Conservation (phyloP, 129 eudicot species). For the Flaveria robusta region DNA sequence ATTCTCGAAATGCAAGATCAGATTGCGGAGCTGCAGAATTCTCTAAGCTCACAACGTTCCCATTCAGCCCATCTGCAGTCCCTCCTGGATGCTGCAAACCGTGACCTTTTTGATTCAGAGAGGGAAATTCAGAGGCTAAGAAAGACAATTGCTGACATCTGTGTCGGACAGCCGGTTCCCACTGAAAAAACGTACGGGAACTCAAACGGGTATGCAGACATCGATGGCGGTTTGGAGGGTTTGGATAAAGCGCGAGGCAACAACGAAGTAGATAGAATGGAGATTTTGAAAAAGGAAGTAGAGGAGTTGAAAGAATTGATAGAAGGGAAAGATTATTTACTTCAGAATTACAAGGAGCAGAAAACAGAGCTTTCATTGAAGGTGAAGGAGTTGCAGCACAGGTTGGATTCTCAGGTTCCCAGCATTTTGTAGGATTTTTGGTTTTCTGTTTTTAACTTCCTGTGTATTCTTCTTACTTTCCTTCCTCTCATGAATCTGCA, state of each 20-base stretch:
- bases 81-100: conserved; percentile 66
- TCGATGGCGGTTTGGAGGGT: conserved; percentile 42
- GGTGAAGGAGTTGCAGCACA: conserved; percentile 78
- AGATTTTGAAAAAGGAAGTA: conserved; percentile 65
- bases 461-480: conserved; percentile 40
- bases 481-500: conserved; percentile 32
- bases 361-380: conserved; percentile 69
- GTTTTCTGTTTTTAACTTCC: conserved; percentile 19
- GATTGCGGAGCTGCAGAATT: conserved; percentile 69
- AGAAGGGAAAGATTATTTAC: conserved; percentile 70
- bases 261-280: conserved; percentile 54
- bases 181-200: conserved; percentile 52
- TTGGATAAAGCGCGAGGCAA: conserved; percentile 47
- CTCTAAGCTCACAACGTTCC: conserved; percentile 57
- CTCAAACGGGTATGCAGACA: conserved; percentile 56
- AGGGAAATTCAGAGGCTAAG: conserved; percentile 88
- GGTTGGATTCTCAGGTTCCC: conserved; percentile 82
- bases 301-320: conserved; percentile 71
- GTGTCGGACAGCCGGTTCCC: conserved; percentile 56
- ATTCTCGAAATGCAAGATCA: conserved; percentile 97
- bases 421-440: conserved; percentile 57
- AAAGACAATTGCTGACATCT: conserved; percentile 87
- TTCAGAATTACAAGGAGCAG: conserved; percentile 82
- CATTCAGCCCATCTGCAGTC: conserved; percentile 79
- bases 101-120: conserved; percentile 84